phyloP scores from a whole-genome alignment of 116 monocot genomes.

The Papilionanthe hybrid region DNA sequence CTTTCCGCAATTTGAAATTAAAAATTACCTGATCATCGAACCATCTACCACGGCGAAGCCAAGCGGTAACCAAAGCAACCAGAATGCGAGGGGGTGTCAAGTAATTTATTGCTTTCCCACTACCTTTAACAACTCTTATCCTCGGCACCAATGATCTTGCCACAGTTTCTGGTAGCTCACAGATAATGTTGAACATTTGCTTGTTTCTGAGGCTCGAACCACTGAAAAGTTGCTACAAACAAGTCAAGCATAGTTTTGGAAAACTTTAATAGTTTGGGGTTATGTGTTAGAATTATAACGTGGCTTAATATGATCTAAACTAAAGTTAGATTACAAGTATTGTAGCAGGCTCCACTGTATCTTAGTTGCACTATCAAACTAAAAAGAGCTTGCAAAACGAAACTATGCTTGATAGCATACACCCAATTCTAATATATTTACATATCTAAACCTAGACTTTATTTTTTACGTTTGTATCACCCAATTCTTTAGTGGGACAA shows the following conservation, averaged over 20 bases:
- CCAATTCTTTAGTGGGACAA: too few species aligned
- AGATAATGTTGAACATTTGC: conserved; percentile 98
- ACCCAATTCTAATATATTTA: too few species aligned
- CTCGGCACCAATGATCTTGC: conserved; percentile 89
- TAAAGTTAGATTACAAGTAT: too few species aligned
- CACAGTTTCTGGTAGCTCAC: conserved; percentile 95
- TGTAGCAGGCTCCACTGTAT: too few species aligned
- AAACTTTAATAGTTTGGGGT: background rate
- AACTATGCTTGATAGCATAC: too few species aligned
- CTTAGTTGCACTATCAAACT: too few species aligned
- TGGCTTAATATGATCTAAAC: background rate
- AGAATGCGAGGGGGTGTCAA: conserved; percentile 91
- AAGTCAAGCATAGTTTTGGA: background rate
- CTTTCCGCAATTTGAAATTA: background rate
- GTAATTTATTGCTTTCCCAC: conserved; percentile 88
- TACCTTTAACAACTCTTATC: conserved; percentile 92
- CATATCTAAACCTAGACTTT: too few species aligned
- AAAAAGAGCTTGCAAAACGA: too few species aligned
- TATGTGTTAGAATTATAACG: background rate
- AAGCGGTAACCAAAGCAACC: conserved; percentile 86
- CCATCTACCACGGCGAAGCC: conserved; percentile 92
- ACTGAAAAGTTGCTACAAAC: conserved; percentile 28
- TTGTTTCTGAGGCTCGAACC: conserved; percentile 87
- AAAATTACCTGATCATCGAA: conserved; percentile 85
- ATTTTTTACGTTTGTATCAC: too few species aligned